Evolutionary conservation across 2,329 filamentous ascomycete genomes (phyloP).

Genomic region (Sporothrix sp.): DNA sequence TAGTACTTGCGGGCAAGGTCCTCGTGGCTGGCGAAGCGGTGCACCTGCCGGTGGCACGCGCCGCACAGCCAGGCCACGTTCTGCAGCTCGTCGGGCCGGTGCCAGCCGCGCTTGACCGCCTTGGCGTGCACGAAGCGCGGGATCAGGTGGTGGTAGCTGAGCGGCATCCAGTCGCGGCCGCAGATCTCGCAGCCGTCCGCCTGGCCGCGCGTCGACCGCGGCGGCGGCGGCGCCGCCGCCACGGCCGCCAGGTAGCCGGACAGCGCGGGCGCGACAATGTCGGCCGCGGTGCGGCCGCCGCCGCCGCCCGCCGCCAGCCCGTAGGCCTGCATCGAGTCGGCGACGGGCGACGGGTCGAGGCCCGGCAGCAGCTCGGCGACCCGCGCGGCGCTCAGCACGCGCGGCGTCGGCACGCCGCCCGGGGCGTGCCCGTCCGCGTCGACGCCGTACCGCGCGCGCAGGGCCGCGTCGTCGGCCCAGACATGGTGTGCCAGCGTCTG

Average conservation of each 20-base stretch:
- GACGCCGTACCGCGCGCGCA: conserved; percentile 45
- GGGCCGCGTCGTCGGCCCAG: conserved; percentile 37
- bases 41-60: conserved; percentile 75
- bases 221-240: conserved; percentile 54
- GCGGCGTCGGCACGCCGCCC: not conserved
- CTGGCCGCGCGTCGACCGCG: conserved; percentile 43
- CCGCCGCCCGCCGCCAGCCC: conserved; percentile 39
- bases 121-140: conserved; percentile 69
- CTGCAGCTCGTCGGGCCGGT: conserved; percentile 61
- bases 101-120: conserved; percentile 69
- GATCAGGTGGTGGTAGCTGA: conserved; percentile 81
- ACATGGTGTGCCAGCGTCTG: conserved; percentile 51
- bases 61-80: conserved; percentile 81
- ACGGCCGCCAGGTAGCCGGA: conserved; percentile 49
- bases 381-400: conserved; percentile 42
- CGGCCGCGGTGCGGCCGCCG: conserved; percentile 31
- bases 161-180: conserved; percentile 58
- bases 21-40: conserved; percentile 65
- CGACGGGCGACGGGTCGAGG: conserved; percentile 47
- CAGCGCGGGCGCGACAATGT: conserved; percentile 55
- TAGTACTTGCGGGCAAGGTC: conserved; percentile 64
- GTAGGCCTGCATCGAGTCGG: conserved; percentile 61
- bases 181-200: conserved; percentile 65
- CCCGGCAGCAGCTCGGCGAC: conserved; percentile 40
- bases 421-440: not conserved